Evolutionary conservation across 805 yeast genomes (phyloP), one percentile per base, ranked within the genome.

Genomic region (Komagataella kurtzmanii): DNA sequence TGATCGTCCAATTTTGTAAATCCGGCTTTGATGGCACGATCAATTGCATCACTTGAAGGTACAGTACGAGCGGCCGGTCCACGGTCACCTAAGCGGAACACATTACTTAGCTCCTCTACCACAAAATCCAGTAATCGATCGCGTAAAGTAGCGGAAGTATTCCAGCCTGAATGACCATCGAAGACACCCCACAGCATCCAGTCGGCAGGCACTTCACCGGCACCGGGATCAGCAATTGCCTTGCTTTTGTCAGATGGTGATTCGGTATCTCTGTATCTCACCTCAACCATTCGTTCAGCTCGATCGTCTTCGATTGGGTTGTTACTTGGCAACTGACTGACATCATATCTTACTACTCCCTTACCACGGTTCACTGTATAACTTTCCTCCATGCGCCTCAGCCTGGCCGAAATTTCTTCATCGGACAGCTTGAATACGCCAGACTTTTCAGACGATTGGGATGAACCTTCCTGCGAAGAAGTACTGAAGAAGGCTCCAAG

Each of bases 151-250:
- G 86, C 77, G 52, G 91, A 81, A 1, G 99, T 93, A 56, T 87
- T 86, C 81, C 95, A 89, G 19, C 99, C 99, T 3, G 96, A 89
- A 66, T 93, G 99, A 10, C 99, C 99, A 66, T 93, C 99, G 63
- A 84, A 91, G 0, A 93, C 80, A 4, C 98, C 96, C 79, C 95
- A 93, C 62, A 93, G 88, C 77, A 86, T 85, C 85, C 97, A 84
- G 65, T 91, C 97, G 0, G 75, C 62, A 21, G 67, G 67, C n/a
- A 70, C 66, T 19, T 44, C 23, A 14, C 40, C 40, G n/a, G 40
- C 40, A 14, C 40, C 40, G 5, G 40, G 40, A 10, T 30, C 40
- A 30, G 40, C 12, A 30, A 30, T 30, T 10, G 40, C 40, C 40
- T 30, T 30, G 4, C 10, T 30, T 19, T 60, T 57, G 59, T 69